Base-by-base conservation (phyloP, 345 rosid genomes). In the Linum lewisii region DNA sequence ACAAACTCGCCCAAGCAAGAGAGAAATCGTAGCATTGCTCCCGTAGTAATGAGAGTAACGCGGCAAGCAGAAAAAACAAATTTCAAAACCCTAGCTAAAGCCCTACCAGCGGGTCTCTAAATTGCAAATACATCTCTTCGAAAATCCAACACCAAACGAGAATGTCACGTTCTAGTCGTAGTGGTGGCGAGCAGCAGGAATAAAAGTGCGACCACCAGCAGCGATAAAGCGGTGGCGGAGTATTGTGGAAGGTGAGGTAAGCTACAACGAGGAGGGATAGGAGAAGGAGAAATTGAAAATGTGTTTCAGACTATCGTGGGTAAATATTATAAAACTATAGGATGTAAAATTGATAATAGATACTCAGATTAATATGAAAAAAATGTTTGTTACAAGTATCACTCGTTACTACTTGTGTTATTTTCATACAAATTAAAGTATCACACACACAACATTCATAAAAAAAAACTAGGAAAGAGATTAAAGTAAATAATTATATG, bases 81-180 rank as follows among this genome's bases (percentile, higher is more conserved):
- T 62, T 91, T 96, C 70, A 91, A 64, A 68, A 84, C 90, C 73
- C 72, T 66, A n/a, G 85, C 81, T 24, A 88, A 58, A 58, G 72
- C 90, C 67, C 68, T 74, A 11, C 95, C 61, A 91, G 77, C 1
- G 95, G 73, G 52, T 75, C 64, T 62, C 95, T 88, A n/a, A n/a
- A 88, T 67, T 0, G 90, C 96, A 36, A 91, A 88, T 44, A 96
- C 96, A 29, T 86, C 96, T 0, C 98, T 95, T 6, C 98, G 95
- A n/a, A 58, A 86, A 93, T 21, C 87, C 99, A 95, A 89, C 88
- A 18, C 79, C 79, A 62, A 89, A 89, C 21, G 99, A 89, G 62
- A 84, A 18, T 77, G 75, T 86, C 58, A 67, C 66, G 25, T 88
- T 88, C 84, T 88, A 97, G 65, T 73, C 87, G 85, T 54, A 7